Evolutionary conservation across 2,329 filamentous ascomycete species (phyloP).

Genomic region (Penicillium paneum): DNA sequence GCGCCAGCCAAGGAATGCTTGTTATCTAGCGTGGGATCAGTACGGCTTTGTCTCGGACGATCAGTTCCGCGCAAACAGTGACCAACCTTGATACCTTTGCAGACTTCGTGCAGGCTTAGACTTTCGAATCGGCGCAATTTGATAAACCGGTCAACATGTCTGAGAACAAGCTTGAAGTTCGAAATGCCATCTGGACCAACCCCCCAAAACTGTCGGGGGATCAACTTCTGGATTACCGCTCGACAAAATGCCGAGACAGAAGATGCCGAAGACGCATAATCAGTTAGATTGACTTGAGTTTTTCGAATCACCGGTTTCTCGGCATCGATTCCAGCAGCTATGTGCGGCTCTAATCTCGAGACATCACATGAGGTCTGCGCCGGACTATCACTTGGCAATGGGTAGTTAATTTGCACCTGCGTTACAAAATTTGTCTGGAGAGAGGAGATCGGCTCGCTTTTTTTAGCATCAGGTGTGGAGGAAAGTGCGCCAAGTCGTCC

Average conservation of each 20-base stretch:
- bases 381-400: slow-evolving; percentile 9
- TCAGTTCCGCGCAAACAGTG: not conserved
- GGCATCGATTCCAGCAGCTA: slow-evolving; percentile 1
- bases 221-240: slow-evolving; percentile 66
- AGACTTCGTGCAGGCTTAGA: slow-evolving; percentile 72
- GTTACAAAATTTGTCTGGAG: slow-evolving; percentile 23
- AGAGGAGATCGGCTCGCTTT: slow-evolving; percentile 12
- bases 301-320: slow-evolving; percentile 2
- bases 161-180: slow-evolving; percentile 63
- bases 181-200: slow-evolving; percentile 48
- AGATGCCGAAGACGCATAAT: slow-evolving; percentile 63
- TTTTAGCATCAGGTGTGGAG: not conserved
- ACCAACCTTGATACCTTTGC: slow-evolving; percentile 70
- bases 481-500: slow-evolving; percentile 18
- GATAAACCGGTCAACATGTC: slow-evolving; percentile 73
- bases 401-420: slow-evolving; percentile 18
- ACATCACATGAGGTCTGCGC: not conserved
- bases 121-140: slow-evolving; percentile 75
- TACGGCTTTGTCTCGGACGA: not conserved
- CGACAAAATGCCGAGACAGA: slow-evolving; percentile 85
- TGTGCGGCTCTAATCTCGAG: not conserved
- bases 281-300: slow-evolving; percentile 51
- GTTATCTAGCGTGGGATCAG: slow-evolving; percentile 52
- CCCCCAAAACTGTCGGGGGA: slow-evolving; percentile 77
- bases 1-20: slow-evolving; percentile 69